Conservation (phyloP, 2,329 filamentous ascomycete species). For the Talaromyces amestolkiae region DNA sequence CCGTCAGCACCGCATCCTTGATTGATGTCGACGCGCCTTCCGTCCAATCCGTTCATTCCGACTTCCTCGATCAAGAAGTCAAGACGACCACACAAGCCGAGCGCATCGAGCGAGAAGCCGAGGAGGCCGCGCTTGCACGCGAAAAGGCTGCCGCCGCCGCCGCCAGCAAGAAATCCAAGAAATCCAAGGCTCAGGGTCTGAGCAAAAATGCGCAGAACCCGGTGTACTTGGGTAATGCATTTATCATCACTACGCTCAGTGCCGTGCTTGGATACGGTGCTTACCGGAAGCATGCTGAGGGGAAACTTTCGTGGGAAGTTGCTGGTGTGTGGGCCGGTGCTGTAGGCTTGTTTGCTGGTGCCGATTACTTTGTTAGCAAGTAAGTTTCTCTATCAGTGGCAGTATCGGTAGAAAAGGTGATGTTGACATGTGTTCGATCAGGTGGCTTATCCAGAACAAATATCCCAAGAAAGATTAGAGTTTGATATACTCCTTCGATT, state of each 20-base stretch:
- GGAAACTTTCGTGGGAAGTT: constrained; percentile 48
- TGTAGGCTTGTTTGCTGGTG: constrained; percentile 45
- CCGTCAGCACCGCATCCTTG: constrained; percentile 43
- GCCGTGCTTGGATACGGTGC: constrained; percentile 48
- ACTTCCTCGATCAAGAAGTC: constrained; percentile 42
- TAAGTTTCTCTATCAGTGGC: constrained; percentile 31
- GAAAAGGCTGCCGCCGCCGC: constrained; percentile 21
- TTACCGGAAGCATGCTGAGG: constrained; percentile 46
- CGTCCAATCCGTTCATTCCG: constrained; percentile 42
- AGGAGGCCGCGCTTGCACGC: constrained; percentile 23
- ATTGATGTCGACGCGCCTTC: constrained; percentile 50
- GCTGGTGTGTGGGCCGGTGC: constrained; percentile 44
- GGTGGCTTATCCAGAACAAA: constrained; percentile 53
- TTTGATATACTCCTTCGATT: background rate
- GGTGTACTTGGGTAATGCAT: constrained; percentile 47
- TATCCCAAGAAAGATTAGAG: constrained; percentile 42
- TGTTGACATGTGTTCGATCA: constrained; percentile 23
- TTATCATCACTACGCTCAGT: constrained; percentile 41
- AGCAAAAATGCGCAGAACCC: constrained; percentile 46
- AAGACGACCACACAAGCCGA: constrained; percentile 49
- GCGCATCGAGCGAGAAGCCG: constrained; percentile 43
- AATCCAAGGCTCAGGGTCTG: constrained; percentile 35
- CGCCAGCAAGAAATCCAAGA: constrained; percentile 30
- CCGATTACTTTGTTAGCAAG: constrained; percentile 52
- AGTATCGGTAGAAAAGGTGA: background rate